phyloP scores from a whole-genome alignment of 139 green algal species.

The Coelastrella sp. region DNA sequence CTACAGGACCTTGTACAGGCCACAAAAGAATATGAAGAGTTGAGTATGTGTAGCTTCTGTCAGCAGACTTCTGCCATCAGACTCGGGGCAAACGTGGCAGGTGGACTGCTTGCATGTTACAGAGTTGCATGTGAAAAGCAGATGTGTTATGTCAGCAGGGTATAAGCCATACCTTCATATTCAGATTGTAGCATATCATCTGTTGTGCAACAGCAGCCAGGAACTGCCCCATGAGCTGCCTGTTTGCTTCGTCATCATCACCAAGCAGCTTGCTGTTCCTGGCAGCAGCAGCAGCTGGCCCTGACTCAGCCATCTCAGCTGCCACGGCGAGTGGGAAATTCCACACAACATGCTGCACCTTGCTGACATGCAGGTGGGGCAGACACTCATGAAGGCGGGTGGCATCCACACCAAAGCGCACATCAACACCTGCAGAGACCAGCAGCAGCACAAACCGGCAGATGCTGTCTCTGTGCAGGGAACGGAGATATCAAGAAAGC shows the following conservation, averaged over 20 bases:
- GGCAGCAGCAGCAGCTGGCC: background rate
- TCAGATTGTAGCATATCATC: background rate
- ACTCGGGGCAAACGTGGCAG: too few relatives aligned
- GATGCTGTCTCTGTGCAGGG: too few relatives aligned
- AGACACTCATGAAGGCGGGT: conserved; percentile 1
- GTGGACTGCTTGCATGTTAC: background rate
- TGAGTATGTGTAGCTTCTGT: too few relatives aligned
- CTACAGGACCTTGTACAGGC: too few relatives aligned
- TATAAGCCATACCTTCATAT: background rate
- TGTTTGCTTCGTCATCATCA: conserved; percentile 52
- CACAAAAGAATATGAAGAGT: too few relatives aligned
- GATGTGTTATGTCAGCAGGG: too few relatives aligned
- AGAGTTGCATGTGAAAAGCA: background rate
- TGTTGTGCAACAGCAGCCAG: conserved; percentile 4
- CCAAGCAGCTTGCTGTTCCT: conserved; percentile 34
- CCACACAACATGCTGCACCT: conserved; percentile 49
- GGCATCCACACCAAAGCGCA: conserved; percentile 43
- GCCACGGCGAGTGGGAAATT: conserved; percentile 49
- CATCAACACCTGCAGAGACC: conserved; percentile 11
- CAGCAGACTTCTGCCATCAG: too few relatives aligned
- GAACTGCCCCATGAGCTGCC: conserved; percentile 41
- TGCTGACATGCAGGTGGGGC: background rate
- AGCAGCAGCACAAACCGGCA: background rate
- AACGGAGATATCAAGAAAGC: too few relatives aligned
- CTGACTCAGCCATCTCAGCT: background rate